Base-by-base conservation (phyloP, 805 yeast genomes). In the Ogataea trehaloabstinens region DNA sequence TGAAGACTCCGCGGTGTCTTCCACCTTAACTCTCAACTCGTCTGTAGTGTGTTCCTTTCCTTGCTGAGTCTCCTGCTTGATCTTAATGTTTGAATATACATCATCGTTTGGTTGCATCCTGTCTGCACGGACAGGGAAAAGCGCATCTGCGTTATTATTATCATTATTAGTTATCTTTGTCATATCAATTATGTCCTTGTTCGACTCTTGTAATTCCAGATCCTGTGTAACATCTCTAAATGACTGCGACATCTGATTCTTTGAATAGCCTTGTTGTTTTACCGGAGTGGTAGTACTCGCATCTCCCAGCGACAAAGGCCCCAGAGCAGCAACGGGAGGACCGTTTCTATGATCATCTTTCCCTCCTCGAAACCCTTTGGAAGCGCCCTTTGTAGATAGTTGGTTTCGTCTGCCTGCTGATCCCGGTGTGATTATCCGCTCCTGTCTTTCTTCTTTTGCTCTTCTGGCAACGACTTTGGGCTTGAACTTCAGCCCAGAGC, bases 391-490 rank as follows among this genome's bases (percentile, higher is more conserved):
- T 10, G 20, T 7, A 22, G 21, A 8, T 8, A 10, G 8, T 12
- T 53, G 46, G 50, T 52, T 43, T 45, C 40, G 51, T 53, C 66
- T 42, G 71, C 64, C 47, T 69, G 73, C 37, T 2, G 61, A 58
- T 2, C 49, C 53, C 4, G 44, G 37, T 12, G 46, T 33, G 4
- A 89, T 88, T 0, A 89, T 90, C 38, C 77, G 75, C 19, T 85
- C 80, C 17, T 80, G 95, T 58, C 96, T 70, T 51, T 88, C 96
- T 50, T 85, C 90, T 50, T 86, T 82, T 8, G 88, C 67, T 57
- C 87, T 79, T 62, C 97, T 71, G 0, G 89, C 89, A 30, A 90
- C 95, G 2, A 73, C 82, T 60, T 90, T 90, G 2, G 97, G 97
- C 60, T 81, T 80, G 64, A 90, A 90, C 60, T 83, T 82, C 44